Base-by-base conservation (phyloP, 2,329 filamentous ascomycete genomes). In the Neocatenulostroma microsporum region DNA sequence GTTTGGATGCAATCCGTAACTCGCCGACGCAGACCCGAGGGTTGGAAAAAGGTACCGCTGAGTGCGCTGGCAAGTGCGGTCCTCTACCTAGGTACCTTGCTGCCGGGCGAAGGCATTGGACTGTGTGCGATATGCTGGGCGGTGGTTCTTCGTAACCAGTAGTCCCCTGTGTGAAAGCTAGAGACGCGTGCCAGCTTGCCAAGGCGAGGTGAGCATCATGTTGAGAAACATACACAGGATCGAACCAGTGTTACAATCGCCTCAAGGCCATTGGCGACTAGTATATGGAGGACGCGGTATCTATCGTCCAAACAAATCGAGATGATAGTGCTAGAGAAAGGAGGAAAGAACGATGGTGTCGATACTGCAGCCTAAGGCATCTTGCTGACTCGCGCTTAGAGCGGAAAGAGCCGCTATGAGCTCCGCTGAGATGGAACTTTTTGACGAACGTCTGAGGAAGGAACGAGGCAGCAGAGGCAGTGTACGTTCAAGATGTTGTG, bases 401-500 rank as follows among this genome's bases (percentile, higher is more conserved):
- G n/a, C 23, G 23, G 9, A n/a, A 24, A 24, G n/a, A 24, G 23
- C n/a, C 23, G 8, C 23, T 8, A 8, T 8, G 8, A 24, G 23
- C 23, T 8, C 8, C 9, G 9, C 8, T n/a, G 23, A 24, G 9
- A 24, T 24, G 23, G 9, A 24, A 24, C n/a, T n/a, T n/a, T n/a
- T 24, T 8, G 9, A 8, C 9, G 9, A 24, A n/a, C n/a, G 23
- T n/a, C 8, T 24, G 23, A 24, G 23, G 23, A 9, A 24, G 9
- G 9, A 24, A 9, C 8, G 8, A 8, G 23, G 23, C 8, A 24
- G 23, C 8, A n/a, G 23, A 24, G 23, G 23, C 23, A 24, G 8
- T 24, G 37, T 25, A 21, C 13, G 25, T 10, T 21, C 36, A 48
- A 36, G 5, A 62, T 62, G 60, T 45, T 62, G 37, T 62, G 60